Evolutionary conservation across 495 filamentous ascomycete genomes (phyloP), one percentile per base, ranked within the genome.

Genomic region (Penicillium coprophilum): DNA sequence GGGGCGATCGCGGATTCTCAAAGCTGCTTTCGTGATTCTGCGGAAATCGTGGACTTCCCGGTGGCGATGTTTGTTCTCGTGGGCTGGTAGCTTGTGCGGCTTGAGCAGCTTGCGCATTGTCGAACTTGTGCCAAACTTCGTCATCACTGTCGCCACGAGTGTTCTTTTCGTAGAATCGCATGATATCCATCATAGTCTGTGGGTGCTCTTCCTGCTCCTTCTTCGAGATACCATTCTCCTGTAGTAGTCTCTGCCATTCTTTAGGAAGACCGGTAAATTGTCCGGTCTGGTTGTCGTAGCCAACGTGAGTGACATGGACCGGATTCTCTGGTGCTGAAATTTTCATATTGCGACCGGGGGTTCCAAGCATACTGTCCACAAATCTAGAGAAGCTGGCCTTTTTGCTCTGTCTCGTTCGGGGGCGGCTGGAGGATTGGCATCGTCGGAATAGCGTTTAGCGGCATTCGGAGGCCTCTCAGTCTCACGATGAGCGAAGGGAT

Each of bases 241-340:
- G 89, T 60, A 98, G 83, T 66, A 96, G 81, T 39, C 89, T 85
- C 73, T 98, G 94, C 94, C 94, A 98, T 80, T 98, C 94, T 71
- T 95, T 96, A 2, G 94, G 94, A 32, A 98, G 77, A 58, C 94
- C 94, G 34, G 94, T 98, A 71, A 96, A 98, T 71, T 97, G 90
- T 53, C 94, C 94, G 4, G 94, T 98, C 61, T 91, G 83, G 74
- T 95, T 96, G 71, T 98, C 92, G 70, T 96, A 96, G 47, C 95
- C 92, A 52, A 98, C 94, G 68, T 98, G 94, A 41, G 95, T 98
- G 51, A 98, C 88, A 70, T 98, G 94, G 27, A 97, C 91, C 11
- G 95, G 95, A 67, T 98, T 97, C 71, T 96, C 92, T 40, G 94
- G 94, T 9, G 90, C 87, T 6, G 94, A 97, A 58, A 98, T 97